phyloP scores from a whole-genome alignment of 1,284 basidiomycete species.

The Ceratobasidium sp. region DNA sequence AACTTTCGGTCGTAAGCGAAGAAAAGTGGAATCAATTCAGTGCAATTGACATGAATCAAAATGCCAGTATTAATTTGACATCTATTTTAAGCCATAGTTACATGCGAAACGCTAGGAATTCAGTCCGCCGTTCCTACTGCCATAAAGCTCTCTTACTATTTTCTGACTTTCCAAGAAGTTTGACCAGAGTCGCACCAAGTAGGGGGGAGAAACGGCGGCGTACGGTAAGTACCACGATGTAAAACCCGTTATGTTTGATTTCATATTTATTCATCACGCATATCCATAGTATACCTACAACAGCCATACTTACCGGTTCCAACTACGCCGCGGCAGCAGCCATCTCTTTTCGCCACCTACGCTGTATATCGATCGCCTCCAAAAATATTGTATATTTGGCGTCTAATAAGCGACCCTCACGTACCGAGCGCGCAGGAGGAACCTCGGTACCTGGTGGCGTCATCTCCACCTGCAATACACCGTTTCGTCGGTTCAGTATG shows the following conservation, averaged over 20 bases:
- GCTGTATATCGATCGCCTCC: slow-evolving; percentile 90
- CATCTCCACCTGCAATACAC: slow-evolving; percentile 80
- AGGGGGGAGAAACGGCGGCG: no score
- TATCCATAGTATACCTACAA: background rate
- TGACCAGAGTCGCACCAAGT: no score
- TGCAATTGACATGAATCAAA: no score
- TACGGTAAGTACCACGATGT: no score
- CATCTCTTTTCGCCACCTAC: slow-evolving; percentile 81
- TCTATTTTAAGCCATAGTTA: no score
- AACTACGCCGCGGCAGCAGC: slow-evolving; percentile 51
- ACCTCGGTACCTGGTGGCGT: slow-evolving; percentile 87
- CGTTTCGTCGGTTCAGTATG: background rate
- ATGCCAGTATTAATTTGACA: no score
- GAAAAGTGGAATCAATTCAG: no score
- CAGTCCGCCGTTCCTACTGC: no score
- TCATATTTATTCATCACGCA: background rate
- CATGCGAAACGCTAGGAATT: no score
- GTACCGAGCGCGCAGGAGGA: slow-evolving; percentile 71
- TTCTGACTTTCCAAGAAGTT: no score
- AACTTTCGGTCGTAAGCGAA: no score
- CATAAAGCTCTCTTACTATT: no score
- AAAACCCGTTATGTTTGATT: background rate
- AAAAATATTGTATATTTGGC: slow-evolving; percentile 96
- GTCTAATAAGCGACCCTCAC: slow-evolving; percentile 82
- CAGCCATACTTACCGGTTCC: background rate